These are phyloP conservation scores for Noccaea caerulescens DNA, from an alignment of 345 rosid genomes.

Conservation along the genomic window DNA sequence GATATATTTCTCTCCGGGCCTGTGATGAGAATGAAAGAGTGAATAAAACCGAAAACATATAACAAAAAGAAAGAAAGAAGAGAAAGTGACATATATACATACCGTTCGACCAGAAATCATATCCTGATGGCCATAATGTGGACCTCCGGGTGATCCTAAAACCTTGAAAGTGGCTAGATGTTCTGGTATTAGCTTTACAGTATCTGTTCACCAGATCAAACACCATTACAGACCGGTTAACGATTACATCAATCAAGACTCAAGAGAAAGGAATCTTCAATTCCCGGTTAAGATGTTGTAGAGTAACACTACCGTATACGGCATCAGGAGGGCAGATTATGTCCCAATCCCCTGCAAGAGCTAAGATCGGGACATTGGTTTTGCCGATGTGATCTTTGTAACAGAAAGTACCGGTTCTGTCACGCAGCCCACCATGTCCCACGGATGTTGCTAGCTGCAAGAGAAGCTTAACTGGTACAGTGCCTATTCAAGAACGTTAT, in stretches of 20 bases:
- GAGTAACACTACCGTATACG: slow-evolving; percentile 62
- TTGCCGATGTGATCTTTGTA: slow-evolving; percentile 72
- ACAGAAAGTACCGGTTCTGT: slow-evolving; percentile 60
- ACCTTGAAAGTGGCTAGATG: slow-evolving; percentile 65
- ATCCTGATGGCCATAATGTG: slow-evolving; percentile 88
- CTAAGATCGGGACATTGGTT: slow-evolving; percentile 75
- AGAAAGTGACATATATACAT: slow-evolving; percentile 27
- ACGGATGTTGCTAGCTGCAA: slow-evolving; percentile 73
- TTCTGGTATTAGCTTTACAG: slow-evolving; percentile 68
- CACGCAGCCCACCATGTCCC: slow-evolving; percentile 60
- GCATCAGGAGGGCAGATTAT: slow-evolving; percentile 78
- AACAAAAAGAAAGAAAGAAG: background rate
- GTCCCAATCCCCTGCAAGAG: slow-evolving; percentile 83
- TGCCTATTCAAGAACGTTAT: slow-evolving; percentile 49
- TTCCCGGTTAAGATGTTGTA: slow-evolving; percentile 5
- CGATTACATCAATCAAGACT: background rate
- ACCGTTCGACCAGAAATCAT: slow-evolving; percentile 71
- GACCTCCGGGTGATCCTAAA: slow-evolving; percentile 73
- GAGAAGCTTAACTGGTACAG: slow-evolving; percentile 73
- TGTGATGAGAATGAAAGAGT: slow-evolving; percentile 39
- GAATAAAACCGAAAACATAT: background rate
- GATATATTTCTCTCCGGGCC: slow-evolving; percentile 64
- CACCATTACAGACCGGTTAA: slow-evolving; percentile 2
- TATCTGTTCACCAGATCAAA: slow-evolving; percentile 55
- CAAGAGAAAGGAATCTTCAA: background rate